Evolutionary conservation across 139 green algal species (phyloP).

Genomic region (Haematococcus sp.): DNA sequence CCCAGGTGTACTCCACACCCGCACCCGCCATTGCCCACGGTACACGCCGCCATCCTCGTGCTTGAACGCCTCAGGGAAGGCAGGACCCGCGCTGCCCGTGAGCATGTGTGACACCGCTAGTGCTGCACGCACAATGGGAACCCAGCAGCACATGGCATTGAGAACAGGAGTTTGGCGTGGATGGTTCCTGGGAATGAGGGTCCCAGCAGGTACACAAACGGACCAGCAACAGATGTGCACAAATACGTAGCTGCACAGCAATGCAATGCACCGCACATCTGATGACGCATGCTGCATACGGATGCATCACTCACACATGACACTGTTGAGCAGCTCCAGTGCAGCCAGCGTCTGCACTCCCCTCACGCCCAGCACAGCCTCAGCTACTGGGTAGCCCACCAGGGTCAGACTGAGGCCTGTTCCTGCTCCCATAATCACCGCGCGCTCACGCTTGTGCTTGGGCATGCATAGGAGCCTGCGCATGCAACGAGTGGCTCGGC

Average conservation of each 20-base stretch:
- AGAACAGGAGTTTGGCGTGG: too few relatives aligned
- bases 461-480: conserved; percentile 5
- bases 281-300: too few relatives aligned
- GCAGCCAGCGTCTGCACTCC: not conserved
- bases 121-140: conserved; percentile 20
- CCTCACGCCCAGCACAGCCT: conserved; percentile 1
- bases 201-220: too few relatives aligned
- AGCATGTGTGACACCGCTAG: conserved; percentile 50
- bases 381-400: conserved; percentile 17
- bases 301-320: not conserved
- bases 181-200: too few relatives aligned
- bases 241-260: too few relatives aligned
- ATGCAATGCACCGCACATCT: too few relatives aligned
- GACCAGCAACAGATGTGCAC: too few relatives aligned
- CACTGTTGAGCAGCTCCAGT: conserved; percentile 4
- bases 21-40: conserved; percentile 67
- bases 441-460: not conserved
- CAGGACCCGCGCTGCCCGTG: conserved; percentile 46
- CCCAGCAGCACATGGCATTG: too few relatives aligned
- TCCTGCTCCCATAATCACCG: not conserved
- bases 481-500: too few relatives aligned
- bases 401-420: conserved; percentile 11
- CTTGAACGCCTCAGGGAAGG: conserved; percentile 58
- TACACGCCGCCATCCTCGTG: conserved; percentile 80
- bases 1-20: not conserved